Evolutionary conservation across 305 asterid genomes (phyloP).

Genomic region (Solanum hybrid): DNA sequence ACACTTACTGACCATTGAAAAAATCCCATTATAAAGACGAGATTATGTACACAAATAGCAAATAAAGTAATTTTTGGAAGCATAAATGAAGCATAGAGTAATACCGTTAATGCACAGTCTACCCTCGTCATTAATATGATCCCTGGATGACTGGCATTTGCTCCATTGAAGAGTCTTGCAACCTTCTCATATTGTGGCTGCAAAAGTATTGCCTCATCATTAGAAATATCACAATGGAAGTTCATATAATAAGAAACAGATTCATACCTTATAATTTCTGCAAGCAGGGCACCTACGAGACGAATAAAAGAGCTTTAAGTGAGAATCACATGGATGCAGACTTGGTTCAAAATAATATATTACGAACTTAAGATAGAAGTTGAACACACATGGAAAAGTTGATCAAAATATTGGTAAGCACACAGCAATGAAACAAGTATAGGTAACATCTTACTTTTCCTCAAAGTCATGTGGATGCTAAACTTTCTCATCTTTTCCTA

Average conservation of each 20-base stretch:
- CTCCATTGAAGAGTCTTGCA: conserved; percentile 80
- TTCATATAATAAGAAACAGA: not conserved
- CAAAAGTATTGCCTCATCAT: conserved; percentile 16
- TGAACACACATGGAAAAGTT: not conserved
- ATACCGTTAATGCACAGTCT: conserved; percentile 79
- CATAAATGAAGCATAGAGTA: conserved; percentile 3
- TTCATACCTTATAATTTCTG: conserved; percentile 66
- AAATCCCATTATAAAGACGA: not conserved
- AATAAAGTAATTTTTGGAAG: not conserved
- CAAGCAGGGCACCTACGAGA: conserved; percentile 85
- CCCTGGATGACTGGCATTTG: conserved; percentile 75
- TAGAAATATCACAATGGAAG: conserved; percentile 10
- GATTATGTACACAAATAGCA: not conserved
- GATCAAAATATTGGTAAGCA: not conserved
- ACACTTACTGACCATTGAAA: not conserved
- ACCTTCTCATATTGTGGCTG: conserved; percentile 88
- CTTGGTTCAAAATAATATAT: not conserved
- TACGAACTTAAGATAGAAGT: not conserved
- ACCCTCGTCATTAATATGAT: conserved; percentile 65
- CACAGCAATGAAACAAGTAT: not conserved
- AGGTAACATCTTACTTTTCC: not conserved
- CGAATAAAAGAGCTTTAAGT: conserved; percentile 1
- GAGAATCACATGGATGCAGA: not conserved
- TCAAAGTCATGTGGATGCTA: not conserved
- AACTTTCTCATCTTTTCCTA: not conserved